Conservation (phyloP, 1,284 basidiomycete genomes). For the Moesziomyces parantarcticus region DNA sequence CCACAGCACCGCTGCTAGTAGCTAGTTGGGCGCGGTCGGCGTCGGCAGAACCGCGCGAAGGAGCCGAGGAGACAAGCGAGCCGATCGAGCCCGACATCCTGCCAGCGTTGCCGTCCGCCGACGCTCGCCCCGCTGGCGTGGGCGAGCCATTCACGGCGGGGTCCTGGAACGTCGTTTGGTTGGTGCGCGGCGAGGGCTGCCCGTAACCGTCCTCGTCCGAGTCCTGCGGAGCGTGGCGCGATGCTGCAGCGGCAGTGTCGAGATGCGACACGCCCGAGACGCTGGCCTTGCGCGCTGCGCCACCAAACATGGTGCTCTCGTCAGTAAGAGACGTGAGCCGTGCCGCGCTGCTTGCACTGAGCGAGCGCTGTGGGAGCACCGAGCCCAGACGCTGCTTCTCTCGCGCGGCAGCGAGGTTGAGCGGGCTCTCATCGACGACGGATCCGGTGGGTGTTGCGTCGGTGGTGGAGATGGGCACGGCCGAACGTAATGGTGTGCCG, state of each 20-base stretch:
- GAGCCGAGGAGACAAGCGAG: conserved; percentile 20
- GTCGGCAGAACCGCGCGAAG: conserved; percentile 21
- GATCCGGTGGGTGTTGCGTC: conserved; percentile 37
- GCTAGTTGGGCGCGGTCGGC: background rate
- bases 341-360: conserved; percentile 42
- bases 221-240: conserved; percentile 13
- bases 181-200: conserved; percentile 39
- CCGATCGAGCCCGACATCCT: conserved; percentile 15
- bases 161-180: conserved; percentile 8
- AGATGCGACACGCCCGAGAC: conserved; percentile 11
- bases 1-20: background rate
- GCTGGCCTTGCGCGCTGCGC: conserved; percentile 19
- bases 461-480: conserved; percentile 10
- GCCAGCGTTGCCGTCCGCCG: conserved; percentile 1
- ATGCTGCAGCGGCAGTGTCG: conserved; percentile 6
- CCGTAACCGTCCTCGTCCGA: conserved; percentile 59
- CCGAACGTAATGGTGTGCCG: background rate
- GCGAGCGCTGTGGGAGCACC: conserved; percentile 27
- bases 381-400: conserved; percentile 40
- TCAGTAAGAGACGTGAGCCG: conserved; percentile 42
- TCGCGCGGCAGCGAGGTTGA: conserved; percentile 43
- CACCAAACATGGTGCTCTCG: conserved; percentile 49
- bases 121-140: conserved; percentile 5
- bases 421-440: conserved; percentile 37
- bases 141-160: conserved; percentile 5